Evolutionary conservation across 768 basidiomycete species (phyloP).

Genomic region (Crucibulum laeve): DNA sequence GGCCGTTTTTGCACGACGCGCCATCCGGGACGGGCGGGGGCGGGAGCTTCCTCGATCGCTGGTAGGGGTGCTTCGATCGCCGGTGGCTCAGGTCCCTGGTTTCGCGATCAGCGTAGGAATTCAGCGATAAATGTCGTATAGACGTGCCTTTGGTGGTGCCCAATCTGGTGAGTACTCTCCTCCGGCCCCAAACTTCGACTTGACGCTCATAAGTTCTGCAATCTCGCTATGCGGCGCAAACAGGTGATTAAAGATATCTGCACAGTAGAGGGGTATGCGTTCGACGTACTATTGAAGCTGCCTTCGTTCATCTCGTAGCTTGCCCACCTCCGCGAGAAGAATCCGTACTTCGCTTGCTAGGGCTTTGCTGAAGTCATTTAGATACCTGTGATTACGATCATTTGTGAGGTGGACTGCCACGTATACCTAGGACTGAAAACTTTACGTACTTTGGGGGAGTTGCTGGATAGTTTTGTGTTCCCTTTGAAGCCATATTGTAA

Average conservation of each 20-base stretch:
- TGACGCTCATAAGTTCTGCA: constrained; percentile 77
- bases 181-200: constrained; percentile 77
- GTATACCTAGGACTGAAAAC: too few relatives aligned
- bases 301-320: constrained; percentile 71
- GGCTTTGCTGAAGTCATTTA: constrained; percentile 83
- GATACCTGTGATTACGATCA: constrained; percentile 44
- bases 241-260: constrained; percentile 2
- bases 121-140: constrained; percentile 6
- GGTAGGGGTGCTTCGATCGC: constrained; percentile 26
- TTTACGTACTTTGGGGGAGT: too few relatives aligned
- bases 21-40: constrained; percentile 68
- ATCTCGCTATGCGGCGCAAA: constrained; percentile 54
- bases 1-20: constrained; percentile 65
- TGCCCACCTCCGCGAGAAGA: constrained; percentile 75
- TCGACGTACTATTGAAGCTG: constrained; percentile 70
- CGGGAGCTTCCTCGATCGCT: constrained; percentile 34
- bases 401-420: too few relatives aligned
- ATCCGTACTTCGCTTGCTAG: constrained; percentile 77
- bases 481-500: too few relatives aligned
- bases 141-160: constrained; percentile 54
- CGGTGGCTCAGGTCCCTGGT: constrained; percentile 8
- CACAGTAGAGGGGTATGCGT: neutral
- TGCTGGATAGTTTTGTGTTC: too few relatives aligned
- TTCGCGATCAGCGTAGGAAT: constrained; percentile 1
- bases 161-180: constrained; percentile 78